Evolutionary conservation across 306 rosid species (phyloP).

Genomic region (Abrus precatorius): DNA sequence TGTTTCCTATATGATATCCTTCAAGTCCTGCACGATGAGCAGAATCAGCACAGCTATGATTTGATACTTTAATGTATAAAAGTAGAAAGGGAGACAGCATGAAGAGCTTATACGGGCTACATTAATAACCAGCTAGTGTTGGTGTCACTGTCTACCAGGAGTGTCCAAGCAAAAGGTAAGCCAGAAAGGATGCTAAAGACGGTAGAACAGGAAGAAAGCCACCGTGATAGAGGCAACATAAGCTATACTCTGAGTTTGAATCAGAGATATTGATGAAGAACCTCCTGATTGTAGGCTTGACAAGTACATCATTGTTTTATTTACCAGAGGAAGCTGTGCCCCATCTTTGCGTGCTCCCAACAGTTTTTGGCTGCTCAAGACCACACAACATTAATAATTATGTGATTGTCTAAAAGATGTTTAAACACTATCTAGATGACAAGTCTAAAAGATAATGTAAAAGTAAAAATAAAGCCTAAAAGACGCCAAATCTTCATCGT

Average conservation of each 20-base stretch:
- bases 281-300: conserved; percentile 49
- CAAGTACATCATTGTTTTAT: conserved; percentile 90
- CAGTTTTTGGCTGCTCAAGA: conserved; percentile 71
- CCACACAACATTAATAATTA: not conserved
- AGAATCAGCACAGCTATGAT: conserved; percentile 40
- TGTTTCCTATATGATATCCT: conserved; percentile 41
- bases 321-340: conserved; percentile 77
- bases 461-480: not conserved
- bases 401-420: too few relatives aligned
- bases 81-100: conserved; percentile 32
- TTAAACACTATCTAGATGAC: too few relatives aligned
- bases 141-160: conserved; percentile 53
- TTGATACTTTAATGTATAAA: not conserved
- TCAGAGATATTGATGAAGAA: conserved; percentile 56
- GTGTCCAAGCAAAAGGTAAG: conserved; percentile 39
- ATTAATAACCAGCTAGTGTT: conserved; percentile 25
- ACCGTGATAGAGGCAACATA: conserved; percentile 43
- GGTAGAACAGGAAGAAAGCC: conserved; percentile 47
- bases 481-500: not conserved
- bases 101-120: conserved; percentile 39
- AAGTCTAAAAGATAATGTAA: too few relatives aligned
- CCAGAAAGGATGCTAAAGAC: conserved; percentile 44
- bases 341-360: conserved; percentile 85
- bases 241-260: conserved; percentile 46
- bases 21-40: conserved; percentile 50